Base-by-base conservation (phyloP, 2,329 filamentous ascomycete genomes). In the Chalara sp. region DNA sequence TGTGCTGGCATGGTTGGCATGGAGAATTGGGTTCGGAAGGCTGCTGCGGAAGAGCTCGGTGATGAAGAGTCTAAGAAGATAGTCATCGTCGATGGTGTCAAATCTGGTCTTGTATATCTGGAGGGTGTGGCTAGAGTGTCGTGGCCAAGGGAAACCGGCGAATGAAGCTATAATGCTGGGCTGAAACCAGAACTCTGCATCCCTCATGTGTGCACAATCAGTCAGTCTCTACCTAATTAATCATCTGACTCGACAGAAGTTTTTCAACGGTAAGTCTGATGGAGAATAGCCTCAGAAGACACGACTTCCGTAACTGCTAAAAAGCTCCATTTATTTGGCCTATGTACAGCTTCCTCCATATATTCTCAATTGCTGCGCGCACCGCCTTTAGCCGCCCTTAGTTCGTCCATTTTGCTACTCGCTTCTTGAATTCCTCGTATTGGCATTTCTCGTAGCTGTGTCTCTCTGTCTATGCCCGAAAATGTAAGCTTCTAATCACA, bases 381-480 rank as follows among this genome's bases (percentile, higher is more conserved):
- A 55, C 89, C 90, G 53, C 74, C 82, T 80, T 95, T 95, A 54
- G 87, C 83, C 60, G 83, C 91, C 67, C 90, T 81, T 67, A 99
- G 74, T 76, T 99, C 91, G 65, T 97, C 84, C 93, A 99, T 99
- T 84, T 97, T 67, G 87, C 89, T 58, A 99, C 93, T 53, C 93
- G 84, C 80, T 92, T 89, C 83, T 96, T 96, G 79, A 99, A 99
- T 70, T 97, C 93, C 58, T 87, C 87, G 73, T 99, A 99, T 68
- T 99, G 93, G 81, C 93, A 99, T 72, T 97, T 97, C 70, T 99
- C 93, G 78, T 99, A 99, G 66, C 84, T 86, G 74, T 99, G 93
- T 76, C 93, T 80, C 78, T 99, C 93, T 70, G 90, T 84, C 93
- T 97, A 67, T 53, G 52, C 4, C 28, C 40, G 21, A 13, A 13